phyloP scores from a whole-genome alignment of 768 basidiomycete species.

The Candolleomyces efflorescens region DNA sequence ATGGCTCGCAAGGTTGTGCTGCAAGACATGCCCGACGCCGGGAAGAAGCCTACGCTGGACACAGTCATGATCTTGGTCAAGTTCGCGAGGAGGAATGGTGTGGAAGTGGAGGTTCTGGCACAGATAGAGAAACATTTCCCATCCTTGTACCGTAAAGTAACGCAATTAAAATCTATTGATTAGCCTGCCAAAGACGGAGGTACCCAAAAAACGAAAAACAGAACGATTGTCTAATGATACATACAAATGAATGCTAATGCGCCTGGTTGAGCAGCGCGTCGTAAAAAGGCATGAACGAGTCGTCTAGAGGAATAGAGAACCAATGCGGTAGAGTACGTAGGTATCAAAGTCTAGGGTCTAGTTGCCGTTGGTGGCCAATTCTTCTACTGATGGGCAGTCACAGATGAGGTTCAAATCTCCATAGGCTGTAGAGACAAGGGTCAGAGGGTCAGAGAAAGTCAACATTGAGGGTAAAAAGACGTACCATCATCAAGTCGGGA shows the following conservation, averaged over 20 bases:
- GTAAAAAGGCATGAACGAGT: slow-evolving; percentile 26
- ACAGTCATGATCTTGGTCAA: slow-evolving; percentile 51
- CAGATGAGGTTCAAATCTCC: slow-evolving; percentile 92
- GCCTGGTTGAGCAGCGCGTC: slow-evolving; percentile 66
- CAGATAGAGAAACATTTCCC: slow-evolving; percentile 40
- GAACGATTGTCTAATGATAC: slow-evolving; percentile 4
- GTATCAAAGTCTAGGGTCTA: slow-evolving; percentile 16
- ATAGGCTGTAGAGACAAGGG: slow-evolving; percentile 51
- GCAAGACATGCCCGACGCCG: slow-evolving; percentile 54
- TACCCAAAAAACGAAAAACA: slow-evolving; percentile 15
- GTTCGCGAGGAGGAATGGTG: slow-evolving; percentile 42
- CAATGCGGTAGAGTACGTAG: slow-evolving; percentile 21
- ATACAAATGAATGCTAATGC: slow-evolving; percentile 20
- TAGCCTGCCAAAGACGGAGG: background rate
- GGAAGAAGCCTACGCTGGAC: slow-evolving; percentile 43
- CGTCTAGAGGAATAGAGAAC: slow-evolving; percentile 52
- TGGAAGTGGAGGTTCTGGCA: slow-evolving; percentile 40
- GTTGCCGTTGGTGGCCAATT: slow-evolving; percentile 45
- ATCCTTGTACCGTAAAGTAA: slow-evolving; percentile 24
- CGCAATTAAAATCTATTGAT: background rate
- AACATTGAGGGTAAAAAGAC: slow-evolving; percentile 15
- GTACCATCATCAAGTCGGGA: slow-evolving; percentile 90
- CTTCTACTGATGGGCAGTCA: slow-evolving; percentile 84
- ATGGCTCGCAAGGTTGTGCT: slow-evolving; percentile 66
- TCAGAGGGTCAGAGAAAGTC: background rate